phyloP scores from a whole-genome alignment of 176 grass and related monocot species.

The Carex parvula region DNA sequence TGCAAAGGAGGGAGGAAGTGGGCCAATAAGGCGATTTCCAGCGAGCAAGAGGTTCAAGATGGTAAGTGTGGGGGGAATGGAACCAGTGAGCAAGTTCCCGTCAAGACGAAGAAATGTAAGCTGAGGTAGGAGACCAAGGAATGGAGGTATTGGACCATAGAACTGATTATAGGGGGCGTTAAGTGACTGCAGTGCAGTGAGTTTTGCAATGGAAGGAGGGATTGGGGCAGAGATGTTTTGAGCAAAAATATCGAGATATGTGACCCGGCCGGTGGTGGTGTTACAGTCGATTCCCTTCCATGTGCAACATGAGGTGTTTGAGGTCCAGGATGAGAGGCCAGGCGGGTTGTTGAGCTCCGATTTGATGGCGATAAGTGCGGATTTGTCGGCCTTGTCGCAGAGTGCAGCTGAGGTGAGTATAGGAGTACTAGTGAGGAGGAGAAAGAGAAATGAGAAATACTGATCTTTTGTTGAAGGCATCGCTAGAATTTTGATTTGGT shows the following conservation, averaged over 20 bases:
- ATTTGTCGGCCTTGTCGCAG: conserved; percentile 45
- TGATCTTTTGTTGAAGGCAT: not conserved
- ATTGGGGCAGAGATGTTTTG: conserved; percentile 37
- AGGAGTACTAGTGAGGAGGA: conserved; percentile 5
- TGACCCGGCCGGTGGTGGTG: conserved; percentile 37
- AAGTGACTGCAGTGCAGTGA: conserved; percentile 33
- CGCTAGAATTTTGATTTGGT: not conserved
- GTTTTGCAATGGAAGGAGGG: conserved; percentile 38
- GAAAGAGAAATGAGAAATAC: not conserved
- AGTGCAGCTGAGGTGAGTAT: not conserved
- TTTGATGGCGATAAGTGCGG: conserved; percentile 35
- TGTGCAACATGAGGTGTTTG: conserved; percentile 30
- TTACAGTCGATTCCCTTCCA: conserved; percentile 50
- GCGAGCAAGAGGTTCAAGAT: conserved; percentile 29
- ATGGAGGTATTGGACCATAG: conserved; percentile 33
- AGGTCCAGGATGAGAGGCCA: conserved; percentile 45
- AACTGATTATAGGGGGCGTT: conserved; percentile 51
- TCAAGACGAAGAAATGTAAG: conserved; percentile 50
- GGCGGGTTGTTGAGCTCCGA: conserved; percentile 26
- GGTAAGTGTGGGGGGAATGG: conserved; percentile 36
- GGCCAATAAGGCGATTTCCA: conserved; percentile 41
- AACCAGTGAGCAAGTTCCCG: conserved; percentile 40
- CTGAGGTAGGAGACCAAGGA: conserved; percentile 38
- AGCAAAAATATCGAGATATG: conserved; percentile 27
- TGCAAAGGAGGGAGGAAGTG: conserved; percentile 37